Conservation (phyloP, 2,329 filamentous ascomycete genomes). For the Aspergillus sp. region DNA sequence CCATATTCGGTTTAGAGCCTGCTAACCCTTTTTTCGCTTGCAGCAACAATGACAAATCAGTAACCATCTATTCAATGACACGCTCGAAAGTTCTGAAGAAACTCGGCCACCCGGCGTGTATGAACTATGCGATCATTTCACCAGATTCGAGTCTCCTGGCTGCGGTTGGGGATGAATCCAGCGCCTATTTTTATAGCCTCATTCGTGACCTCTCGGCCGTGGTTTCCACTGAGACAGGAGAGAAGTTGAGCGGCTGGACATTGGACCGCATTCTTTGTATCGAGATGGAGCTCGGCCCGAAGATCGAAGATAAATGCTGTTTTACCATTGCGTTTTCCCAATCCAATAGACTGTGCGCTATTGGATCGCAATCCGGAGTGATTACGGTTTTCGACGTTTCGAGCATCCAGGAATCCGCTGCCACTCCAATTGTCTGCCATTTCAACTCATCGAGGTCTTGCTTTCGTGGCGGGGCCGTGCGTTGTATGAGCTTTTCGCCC, state of each 20-base stretch:
- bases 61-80: constrained; percentile 76
- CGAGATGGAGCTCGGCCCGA: constrained; percentile 42
- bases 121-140: constrained; percentile 93
- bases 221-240: constrained; percentile 28
- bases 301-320: constrained; percentile 44
- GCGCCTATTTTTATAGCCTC: constrained; percentile 74
- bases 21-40: constrained; percentile 53
- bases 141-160: constrained; percentile 79
- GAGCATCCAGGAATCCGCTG: constrained; percentile 25
- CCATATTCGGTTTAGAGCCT: constrained; percentile 45
- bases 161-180: constrained; percentile 84
- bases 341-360: constrained; percentile 49
- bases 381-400: constrained; percentile 48
- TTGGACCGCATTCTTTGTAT: constrained; percentile 42
- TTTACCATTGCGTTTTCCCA: constrained; percentile 52
- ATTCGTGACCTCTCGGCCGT: constrained; percentile 31
- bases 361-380: constrained; percentile 51
- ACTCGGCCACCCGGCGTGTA: constrained; percentile 74
- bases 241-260: constrained; percentile 39
- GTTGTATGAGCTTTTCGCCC: constrained; percentile 89
- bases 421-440: constrained; percentile 60
- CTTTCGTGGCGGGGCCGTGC: constrained; percentile 72
- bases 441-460: constrained; percentile 76
- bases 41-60: constrained; percentile 90
- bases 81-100: constrained; percentile 68